A percentile compares a stretch with the other conserved stretches of the same genome.
These are phyloP conservation scores for Ramaria rubella DNA, from an alignment of 768 basidiomycete genomes.

Conservation along the genomic window DNA sequence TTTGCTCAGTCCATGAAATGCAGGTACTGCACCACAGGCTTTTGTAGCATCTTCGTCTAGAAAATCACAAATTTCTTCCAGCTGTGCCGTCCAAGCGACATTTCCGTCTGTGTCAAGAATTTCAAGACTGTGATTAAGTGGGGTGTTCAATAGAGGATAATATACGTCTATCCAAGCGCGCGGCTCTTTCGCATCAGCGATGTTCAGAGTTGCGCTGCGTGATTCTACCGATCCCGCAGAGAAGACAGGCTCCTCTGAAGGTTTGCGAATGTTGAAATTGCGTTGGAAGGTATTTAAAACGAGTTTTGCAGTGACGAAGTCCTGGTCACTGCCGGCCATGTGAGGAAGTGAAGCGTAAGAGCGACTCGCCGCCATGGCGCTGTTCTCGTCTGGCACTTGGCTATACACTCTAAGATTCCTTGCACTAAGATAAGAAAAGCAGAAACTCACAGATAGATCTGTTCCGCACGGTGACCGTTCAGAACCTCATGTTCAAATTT, in stretches of 20 bases:
- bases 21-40: conserved; percentile 58
- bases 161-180: conserved; percentile 83
- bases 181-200: conserved; percentile 40
- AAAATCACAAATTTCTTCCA: conserved; percentile 68
- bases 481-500: conserved; percentile 15
- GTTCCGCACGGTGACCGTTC: conserved; percentile 34
- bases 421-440: neutral
- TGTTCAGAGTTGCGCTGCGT: conserved; percentile 55
- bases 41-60: conserved; percentile 66
- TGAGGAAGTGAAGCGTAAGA: conserved; percentile 63
- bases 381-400: conserved; percentile 49
- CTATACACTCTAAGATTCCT: conserved; percentile 22
- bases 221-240: conserved; percentile 66
- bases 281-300: conserved; percentile 63
- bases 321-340: conserved; percentile 58
- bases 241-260: conserved; percentile 46
- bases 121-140: conserved; percentile 59
- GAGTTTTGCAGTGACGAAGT: conserved; percentile 55
- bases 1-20: conserved; percentile 84
- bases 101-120: conserved; percentile 53
- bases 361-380: conserved; percentile 53
- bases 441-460: conserved; percentile 37
- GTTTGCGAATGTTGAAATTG: conserved; percentile 46
- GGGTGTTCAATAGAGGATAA: conserved; percentile 81
- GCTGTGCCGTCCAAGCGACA: conserved; percentile 59